phyloP scores from a whole-genome alignment of 768 basidiomycete species.

The Naematelia aurantialba region DNA sequence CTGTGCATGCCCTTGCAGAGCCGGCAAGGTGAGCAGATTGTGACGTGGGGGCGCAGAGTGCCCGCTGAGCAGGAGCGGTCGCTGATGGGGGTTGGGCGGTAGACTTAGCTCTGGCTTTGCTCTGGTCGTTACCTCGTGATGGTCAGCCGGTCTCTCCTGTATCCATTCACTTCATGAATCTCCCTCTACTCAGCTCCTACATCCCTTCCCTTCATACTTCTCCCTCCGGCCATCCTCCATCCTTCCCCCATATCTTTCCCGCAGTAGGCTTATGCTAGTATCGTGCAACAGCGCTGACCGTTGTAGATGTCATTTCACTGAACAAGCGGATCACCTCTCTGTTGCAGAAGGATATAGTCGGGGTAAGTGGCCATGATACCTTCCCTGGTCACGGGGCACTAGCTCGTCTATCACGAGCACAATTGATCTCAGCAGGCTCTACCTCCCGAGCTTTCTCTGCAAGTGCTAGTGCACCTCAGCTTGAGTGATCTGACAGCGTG shows the following conservation, averaged over 20 bases:
- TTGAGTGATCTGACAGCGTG: constrained; percentile 31
- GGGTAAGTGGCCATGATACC: constrained; percentile 15
- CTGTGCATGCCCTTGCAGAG: background rate
- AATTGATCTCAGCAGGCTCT: constrained; percentile 22
- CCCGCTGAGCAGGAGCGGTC: too few species aligned
- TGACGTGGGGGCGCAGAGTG: too few species aligned
- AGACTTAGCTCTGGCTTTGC: constrained; percentile 22
- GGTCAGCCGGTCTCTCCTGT: constrained; percentile 14
- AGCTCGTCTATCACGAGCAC: too few species aligned
- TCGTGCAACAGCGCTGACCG: too few species aligned
- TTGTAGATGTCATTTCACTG: constrained; percentile 27
- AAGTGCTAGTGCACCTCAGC: constrained; percentile 21
- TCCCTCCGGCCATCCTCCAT: too few species aligned
- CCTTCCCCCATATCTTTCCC: too few species aligned
- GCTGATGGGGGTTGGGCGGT: background rate
- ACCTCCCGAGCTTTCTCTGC: constrained; percentile 28
- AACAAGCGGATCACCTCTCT: constrained; percentile 17
- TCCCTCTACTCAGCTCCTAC: too few species aligned
- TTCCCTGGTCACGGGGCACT: too few species aligned
- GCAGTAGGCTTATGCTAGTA: too few species aligned
- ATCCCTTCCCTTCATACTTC: too few species aligned
- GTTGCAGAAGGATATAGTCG: constrained; percentile 42
- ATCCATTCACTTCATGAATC: too few species aligned
- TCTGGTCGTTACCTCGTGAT: constrained; percentile 40
- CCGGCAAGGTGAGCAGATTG: background rate